phyloP scores from a whole-genome alignment of 495 filamentous ascomycete species.

The Viridothelium virens region DNA sequence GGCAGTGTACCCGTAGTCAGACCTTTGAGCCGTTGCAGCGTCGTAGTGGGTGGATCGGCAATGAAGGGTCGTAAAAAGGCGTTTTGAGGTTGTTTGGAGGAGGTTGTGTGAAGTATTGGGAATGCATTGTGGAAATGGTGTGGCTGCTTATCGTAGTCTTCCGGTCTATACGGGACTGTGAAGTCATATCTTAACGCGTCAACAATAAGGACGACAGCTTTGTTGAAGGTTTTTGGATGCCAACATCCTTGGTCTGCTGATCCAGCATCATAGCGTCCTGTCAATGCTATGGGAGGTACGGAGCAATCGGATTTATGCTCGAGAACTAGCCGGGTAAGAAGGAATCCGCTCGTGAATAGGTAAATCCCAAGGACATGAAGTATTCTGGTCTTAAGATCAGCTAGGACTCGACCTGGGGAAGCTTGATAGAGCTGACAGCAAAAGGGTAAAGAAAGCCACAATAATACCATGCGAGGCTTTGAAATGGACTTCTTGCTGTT shows the following conservation, averaged over 20 bases:
- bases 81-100: conserved; percentile 61
- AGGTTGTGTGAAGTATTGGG: conserved; percentile 74
- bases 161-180: conserved; percentile 66
- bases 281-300: conserved; percentile 54
- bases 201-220: conserved; percentile 83
- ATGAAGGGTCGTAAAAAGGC: conserved; percentile 93
- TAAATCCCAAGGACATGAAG: conserved; percentile 76
- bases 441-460: conserved; percentile 43
- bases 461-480: conserved; percentile 47
- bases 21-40: conserved; percentile 85
- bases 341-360: conserved; percentile 94
- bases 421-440: conserved; percentile 31
- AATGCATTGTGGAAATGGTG: conserved; percentile 82
- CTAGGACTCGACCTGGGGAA: background rate
- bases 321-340: conserved; percentile 84
- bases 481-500: conserved; percentile 42
- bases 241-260: conserved; percentile 70
- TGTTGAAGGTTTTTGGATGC: conserved; percentile 88
- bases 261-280: conserved; percentile 36
- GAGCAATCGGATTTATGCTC: conserved; percentile 79
- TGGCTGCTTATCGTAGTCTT: conserved; percentile 41
- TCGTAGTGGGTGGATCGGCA: conserved; percentile 90
- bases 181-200: conserved; percentile 97
- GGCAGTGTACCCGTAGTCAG: conserved; percentile 92
- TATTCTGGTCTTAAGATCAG: conserved; percentile 39